Evolutionary conservation across 2,329 filamentous ascomycete genomes (phyloP), one percentile per base, ranked within the genome.

Genomic region (Microsporum ferrugineum): DNA sequence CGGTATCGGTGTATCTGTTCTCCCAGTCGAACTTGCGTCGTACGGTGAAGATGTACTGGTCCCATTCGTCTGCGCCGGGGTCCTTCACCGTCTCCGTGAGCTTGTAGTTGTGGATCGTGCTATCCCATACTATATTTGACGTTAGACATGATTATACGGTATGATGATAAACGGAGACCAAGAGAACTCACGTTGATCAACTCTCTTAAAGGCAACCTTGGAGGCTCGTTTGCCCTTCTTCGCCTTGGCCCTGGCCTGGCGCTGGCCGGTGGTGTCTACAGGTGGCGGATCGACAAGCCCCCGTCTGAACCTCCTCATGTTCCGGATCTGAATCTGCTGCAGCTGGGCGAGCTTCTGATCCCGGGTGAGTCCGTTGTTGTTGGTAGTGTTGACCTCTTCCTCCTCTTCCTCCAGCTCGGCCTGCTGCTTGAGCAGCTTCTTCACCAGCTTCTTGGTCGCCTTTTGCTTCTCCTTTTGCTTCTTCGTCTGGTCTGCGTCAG

Each of bases 1-100:
- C 76, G 0, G 90, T 85, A 57, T 91, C 69, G 71, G 83, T 79
- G 68, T 89, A 91, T 68, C 90, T 90, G 64, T 89, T 89, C 66
- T 94, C 88, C 83, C 84, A 89, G 71, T 91, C 87, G 71, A 96
- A 95, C 12, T 83, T 87, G 60, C 91, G 82, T 14, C 89, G 84
- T 14, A 96, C 88, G 29, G 90, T 88, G 71, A 96, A 95, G 34
- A 90, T 80, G 71, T 87, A 94, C 63, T 88, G 84, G 63, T 91
- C 85, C 71, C 90, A 91, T 66, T 88, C 82, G 59, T 84, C 80
- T 31, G 75, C 76, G 61, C 83, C 82, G n/a, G 81, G 78, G 58
- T 85, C 82, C 60, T 85, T 80, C 2, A 82, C 78, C 10, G 84
- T 87, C 68, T 87, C 85, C n/a, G 81, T 84, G 39, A 86, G 78